Evolutionary conservation across 2,329 filamentous ascomycete genomes (phyloP), one percentile per base, ranked within the genome.

Genomic region (Colletotrichum plurivorum): DNA sequence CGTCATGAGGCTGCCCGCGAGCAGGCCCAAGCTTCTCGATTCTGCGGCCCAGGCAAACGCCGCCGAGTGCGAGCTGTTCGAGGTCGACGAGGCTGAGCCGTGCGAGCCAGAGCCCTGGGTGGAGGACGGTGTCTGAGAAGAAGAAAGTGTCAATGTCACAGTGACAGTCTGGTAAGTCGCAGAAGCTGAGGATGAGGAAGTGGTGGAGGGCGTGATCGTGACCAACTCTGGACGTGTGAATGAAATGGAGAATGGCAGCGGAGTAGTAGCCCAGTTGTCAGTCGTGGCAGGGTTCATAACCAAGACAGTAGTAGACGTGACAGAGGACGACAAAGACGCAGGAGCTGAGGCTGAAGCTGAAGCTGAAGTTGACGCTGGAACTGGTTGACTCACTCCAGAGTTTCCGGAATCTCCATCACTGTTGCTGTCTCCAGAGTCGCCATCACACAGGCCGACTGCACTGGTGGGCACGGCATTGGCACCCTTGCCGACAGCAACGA

Each of bases 401-500:
- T 54, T 43, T 18, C 25, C 15, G n/a, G 54, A 48, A 36, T 52
- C 41, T 8, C 22, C 46, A 25, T 45, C 20, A 22, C 27, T 48
- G 18, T 58, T 62, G 55, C 58, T 57, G 31, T 64, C 49, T 22
- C 55, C 51, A 10, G 67, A 48, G 43, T 79, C 76, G n/a, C 73
- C 76, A 45, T 77, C 70, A 51, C 81, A 83, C 56, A 80, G 79
- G 18, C 81, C 81, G 9, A 74, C 73, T 6, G 78, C 51, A 10
- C 49, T 52, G n/a, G 54, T 39, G 1, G 79, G 78, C 16, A 83
- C 77, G 4, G 80, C 77, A 52, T 73, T 63, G 5, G 66, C 61
- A 6, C 79, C 81, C 6, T 73, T 74, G 15, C 79, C 77, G 5
- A 82, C 75, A 25, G 78, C 73, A 15, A 82, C 74, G 56, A 84